phyloP scores from a whole-genome alignment of 306 rosid species.

The Acmispon strigosus region DNA sequence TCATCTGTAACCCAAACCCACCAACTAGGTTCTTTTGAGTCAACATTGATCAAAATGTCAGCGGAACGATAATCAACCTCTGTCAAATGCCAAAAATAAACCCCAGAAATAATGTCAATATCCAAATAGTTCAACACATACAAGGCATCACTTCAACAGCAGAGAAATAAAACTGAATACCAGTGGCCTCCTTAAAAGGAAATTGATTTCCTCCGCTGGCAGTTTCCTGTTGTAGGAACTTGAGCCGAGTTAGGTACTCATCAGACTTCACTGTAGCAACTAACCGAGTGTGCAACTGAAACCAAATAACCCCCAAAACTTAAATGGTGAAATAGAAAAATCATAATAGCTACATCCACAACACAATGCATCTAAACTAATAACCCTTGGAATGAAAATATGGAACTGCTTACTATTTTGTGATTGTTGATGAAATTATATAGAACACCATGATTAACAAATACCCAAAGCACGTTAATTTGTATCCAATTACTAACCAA shows the following conservation, averaged over 20 bases:
- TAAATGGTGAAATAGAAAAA: not conserved
- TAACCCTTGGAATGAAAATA: not conserved
- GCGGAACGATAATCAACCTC: slow-evolving; percentile 62
- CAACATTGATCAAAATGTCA: slow-evolving; percentile 68
- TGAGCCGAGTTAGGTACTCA: slow-evolving; percentile 55
- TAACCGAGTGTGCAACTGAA: slow-evolving; percentile 65
- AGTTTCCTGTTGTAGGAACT: slow-evolving; percentile 46
- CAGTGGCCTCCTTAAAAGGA: slow-evolving; percentile 82
- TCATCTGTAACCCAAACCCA: slow-evolving; percentile 96
- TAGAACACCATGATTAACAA: not conserved
- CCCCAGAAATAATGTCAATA: not conserved
- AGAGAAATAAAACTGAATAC: slow-evolving; percentile 29
- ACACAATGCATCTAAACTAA: not conserved
- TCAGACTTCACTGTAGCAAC: slow-evolving; percentile 66
- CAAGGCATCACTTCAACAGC: not conserved
- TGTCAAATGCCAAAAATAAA: slow-evolving; percentile 24
- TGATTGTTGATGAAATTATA: not conserved
- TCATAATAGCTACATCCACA: not conserved
- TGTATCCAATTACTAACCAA: not conserved
- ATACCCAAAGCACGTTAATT: not conserved
- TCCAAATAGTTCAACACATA: not conserved
- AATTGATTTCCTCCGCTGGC: slow-evolving; percentile 49
- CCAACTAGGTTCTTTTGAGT: slow-evolving; percentile 71
- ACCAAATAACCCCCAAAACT: slow-evolving; percentile 4
- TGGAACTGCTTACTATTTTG: not conserved